Percentiles rank a stretch among this genome's conserved stretches.
These are phyloP conservation scores for Euphorbia peplus DNA, from an alignment of 345 rosid genomes.

Conservation along the genomic window DNA sequence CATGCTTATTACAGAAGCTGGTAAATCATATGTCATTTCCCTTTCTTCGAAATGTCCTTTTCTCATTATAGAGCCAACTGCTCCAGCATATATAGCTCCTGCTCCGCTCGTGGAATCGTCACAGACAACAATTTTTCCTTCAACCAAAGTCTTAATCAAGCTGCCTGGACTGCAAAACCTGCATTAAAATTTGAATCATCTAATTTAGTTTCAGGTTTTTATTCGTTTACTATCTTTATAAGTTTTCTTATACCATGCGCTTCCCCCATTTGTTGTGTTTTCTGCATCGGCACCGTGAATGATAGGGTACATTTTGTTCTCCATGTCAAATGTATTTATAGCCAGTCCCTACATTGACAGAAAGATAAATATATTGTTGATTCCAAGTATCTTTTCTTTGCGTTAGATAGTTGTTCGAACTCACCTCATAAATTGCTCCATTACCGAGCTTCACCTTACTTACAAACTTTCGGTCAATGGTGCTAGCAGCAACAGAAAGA, in stretches of 20 bases:
- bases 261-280: not conserved
- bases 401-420: not conserved
- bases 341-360: constrained; percentile 20
- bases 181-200: not conserved
- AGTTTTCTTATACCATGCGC: too few species aligned
- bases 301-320: constrained; percentile 10
- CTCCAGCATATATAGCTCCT: constrained; percentile 18
- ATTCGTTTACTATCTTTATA: too few species aligned
- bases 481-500: constrained; percentile 35
- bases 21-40: not conserved
- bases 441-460: constrained; percentile 29
- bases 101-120: not conserved
- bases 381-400: too few species aligned
- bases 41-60: not conserved
- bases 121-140: constrained; percentile 38
- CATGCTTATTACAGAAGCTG: not conserved
- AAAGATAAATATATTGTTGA: not conserved
- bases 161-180: constrained; percentile 14
- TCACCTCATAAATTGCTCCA: constrained; percentile 22
- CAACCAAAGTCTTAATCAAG: constrained; percentile 28
- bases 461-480: constrained; percentile 29
- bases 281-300: constrained; percentile 30
- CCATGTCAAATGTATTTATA: constrained; percentile 11
- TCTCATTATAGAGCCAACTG: constrained; percentile 26
- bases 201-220: too few species aligned